Evolutionary conservation across 1,284 basidiomycete species (phyloP), one percentile per base, ranked within the genome.

Genomic region (Anthracocystis setariae): DNA sequence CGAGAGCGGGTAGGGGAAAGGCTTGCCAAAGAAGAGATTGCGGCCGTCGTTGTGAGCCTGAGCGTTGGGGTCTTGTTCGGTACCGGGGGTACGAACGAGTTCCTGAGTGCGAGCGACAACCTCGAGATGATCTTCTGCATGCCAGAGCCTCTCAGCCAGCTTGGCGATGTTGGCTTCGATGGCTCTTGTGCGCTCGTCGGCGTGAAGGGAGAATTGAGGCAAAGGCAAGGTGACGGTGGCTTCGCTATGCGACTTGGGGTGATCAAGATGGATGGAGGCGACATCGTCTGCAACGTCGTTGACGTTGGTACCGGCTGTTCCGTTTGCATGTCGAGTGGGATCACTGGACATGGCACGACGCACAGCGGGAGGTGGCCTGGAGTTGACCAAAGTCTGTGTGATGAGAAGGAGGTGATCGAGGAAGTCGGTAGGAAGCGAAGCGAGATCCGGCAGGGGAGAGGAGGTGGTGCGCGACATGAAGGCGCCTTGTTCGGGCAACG

Each of bases 1-100:
- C 9, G 80, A 82, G 45, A 81, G 63, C 7, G 81, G 75, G 35
- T 83, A 80, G 5, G 80, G 75, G 46, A 81, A 64, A 32, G 62
- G 62, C 45, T 76, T 70, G 61, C 68, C 62, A 35, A 73, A 73
- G 52, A 66, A 68, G 49, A 67, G 62, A 33, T 68, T 68, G 33
- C 49, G 65, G 1, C 35, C 54, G 29, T 55, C 43, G 37, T 55
- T 48, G 37, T 57, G 49, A 18, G 35, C 20, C 25, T 38, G 33
- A 32, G 48, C 44, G 13, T 24, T n/a, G 20, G 56, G 46, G 8
- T 63, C 49, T 33, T 61, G 57, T 40, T 65, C 53, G 38, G 68
- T 62, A 18, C 68, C 68, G 27, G 68, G 68, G 2, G 68, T 71
- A 50, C 68, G 68, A 12, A 71, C 68, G 27, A 71, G 32, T 49